These are phyloP conservation scores for Wickerhamomyces rabaulensis DNA, from an alignment of 805 yeast species.

Conservation along the genomic window DNA sequence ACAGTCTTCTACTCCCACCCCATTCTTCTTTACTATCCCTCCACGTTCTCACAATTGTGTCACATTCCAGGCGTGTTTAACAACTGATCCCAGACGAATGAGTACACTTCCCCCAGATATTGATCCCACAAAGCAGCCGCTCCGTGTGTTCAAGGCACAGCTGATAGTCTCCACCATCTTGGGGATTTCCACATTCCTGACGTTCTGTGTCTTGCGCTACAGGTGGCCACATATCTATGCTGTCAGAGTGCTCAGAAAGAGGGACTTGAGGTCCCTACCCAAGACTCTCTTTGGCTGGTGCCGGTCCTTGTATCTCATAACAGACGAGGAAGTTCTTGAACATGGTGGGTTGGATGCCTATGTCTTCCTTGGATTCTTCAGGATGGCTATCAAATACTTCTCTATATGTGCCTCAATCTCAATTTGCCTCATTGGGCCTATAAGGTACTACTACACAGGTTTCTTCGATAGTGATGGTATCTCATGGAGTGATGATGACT, in stretches of 20 bases:
- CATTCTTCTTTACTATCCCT: background rate
- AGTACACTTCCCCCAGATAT: conserved; percentile 25
- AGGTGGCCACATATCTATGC: conserved; percentile 81
- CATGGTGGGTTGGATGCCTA: conserved; percentile 93
- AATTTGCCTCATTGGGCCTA: conserved; percentile 72
- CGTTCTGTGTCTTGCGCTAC: conserved; percentile 67
- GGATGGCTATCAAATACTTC: conserved; percentile 73
- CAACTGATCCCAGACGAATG: conserved; percentile 8
- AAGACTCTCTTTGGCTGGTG: conserved; percentile 78
- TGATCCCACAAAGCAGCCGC: conserved; percentile 25
- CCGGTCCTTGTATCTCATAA: conserved; percentile 53
- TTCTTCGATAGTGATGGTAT: conserved; percentile 53
- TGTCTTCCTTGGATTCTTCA: conserved; percentile 86
- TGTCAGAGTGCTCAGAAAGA: conserved; percentile 52
- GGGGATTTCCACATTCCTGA: conserved; percentile 62
- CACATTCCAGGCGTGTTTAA: background rate
- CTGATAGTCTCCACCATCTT: conserved; percentile 59
- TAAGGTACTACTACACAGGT: conserved; percentile 80
- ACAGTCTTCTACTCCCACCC: background rate
- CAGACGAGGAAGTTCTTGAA: conserved; percentile 74
- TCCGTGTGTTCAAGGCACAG: conserved; percentile 48
- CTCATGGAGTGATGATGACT: background rate
- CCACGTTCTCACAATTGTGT: background rate
- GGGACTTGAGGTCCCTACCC: conserved; percentile 56
- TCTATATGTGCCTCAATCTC: conserved; percentile 65